Evolutionary conservation across 768 basidiomycete genomes (phyloP), one percentile per base, ranked within the genome.

Genomic region (Serendipita sp.): DNA sequence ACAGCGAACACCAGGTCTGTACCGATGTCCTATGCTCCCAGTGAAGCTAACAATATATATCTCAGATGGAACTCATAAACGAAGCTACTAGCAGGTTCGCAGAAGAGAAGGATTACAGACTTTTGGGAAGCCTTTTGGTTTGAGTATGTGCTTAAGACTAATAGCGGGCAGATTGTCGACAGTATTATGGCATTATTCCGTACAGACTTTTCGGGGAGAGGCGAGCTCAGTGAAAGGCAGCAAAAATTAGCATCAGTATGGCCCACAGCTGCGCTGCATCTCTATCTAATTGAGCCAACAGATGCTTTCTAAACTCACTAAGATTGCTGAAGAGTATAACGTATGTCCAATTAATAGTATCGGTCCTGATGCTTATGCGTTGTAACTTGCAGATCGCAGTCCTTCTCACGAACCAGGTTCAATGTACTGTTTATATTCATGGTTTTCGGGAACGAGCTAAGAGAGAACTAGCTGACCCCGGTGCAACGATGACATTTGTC

Each of bases 111-210:
- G 86, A 88, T 69, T 91, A 84, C 69, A 78, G 60, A 70, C 71
- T 64, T 69, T 69, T 23, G 69, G 72, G 52, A 50, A 31, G 29
- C 16, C 48, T 6, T 50, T n/a, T 50, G 5, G 8, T 50, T 8
- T n/a, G 29, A n/a, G 18, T 50, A n/a, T 6, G n/a, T 31, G n/a
- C 13, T 40, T 6, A 40, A 5, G 37, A 40, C 48, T 45, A 18
- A 50, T 16, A 8, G 18, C n/a, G n/a, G 64, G 3, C 70, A 95
- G 87, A 92, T 97, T 65, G 82, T 97, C 40, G 95, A 97, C 72
- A 93, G 90, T 69, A 94, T 97, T 66, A 95, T 98, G 91, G 95
- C 94, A 33, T 80, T 95, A 3, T 98, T 98, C 73, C 83, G 92
- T 18, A 89, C 92, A 48, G 94, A 98, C 73, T 98, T 78, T 72